Conservation (phyloP, 1,284 basidiomycete species). For the Marasmius fiardii region DNA sequence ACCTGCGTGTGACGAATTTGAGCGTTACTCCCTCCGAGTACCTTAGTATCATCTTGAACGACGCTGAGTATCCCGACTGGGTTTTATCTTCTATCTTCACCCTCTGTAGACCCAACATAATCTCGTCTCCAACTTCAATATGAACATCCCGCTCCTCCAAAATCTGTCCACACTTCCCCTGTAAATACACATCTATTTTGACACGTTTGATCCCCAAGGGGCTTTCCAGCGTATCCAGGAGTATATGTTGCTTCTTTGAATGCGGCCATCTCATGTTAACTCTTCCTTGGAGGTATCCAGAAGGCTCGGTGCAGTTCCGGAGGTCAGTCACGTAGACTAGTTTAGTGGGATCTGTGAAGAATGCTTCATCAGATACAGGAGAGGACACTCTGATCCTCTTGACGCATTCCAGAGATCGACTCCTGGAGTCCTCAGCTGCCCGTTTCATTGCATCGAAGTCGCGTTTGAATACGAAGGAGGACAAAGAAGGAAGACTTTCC, state of each 20-base stretch:
- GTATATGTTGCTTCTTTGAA: conserved; percentile 1
- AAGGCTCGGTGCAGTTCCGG: background rate
- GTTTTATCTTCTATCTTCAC: background rate
- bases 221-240: background rate
- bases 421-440: background rate
- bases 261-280: background rate
- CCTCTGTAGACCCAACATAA: background rate
- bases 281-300: background rate
- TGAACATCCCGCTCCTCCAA: background rate
- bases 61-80: background rate
- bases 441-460: no score
- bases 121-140: background rate
- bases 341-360: background rate
- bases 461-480: no score
- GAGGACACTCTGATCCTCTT: background rate
- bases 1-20: background rate
- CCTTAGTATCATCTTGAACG: background rate
- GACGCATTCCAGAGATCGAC: background rate
- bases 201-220: background rate
- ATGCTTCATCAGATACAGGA: background rate
- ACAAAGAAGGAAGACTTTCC: no score
- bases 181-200: background rate
- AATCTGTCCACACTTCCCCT: background rate
- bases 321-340: background rate
- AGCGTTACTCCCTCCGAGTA: background rate